Conservation (phyloP, 495 filamentous ascomycete species). For the Penicillium bialowiezense region DNA sequence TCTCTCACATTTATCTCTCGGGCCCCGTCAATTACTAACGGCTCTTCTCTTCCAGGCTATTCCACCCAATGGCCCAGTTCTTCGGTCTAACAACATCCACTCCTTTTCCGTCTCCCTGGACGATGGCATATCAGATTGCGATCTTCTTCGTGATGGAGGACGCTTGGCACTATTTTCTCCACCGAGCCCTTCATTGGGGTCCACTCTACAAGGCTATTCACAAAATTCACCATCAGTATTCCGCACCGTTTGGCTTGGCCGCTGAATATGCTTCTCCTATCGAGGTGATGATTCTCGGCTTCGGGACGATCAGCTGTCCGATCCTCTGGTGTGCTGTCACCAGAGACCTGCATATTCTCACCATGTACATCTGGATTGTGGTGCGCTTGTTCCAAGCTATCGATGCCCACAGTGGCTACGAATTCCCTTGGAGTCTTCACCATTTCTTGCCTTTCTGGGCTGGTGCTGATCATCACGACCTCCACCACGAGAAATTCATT, state of each 20-base stretch:
- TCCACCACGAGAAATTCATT: conserved; percentile 96
- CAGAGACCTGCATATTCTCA: conserved; percentile 85
- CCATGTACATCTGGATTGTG: conserved; percentile 97
- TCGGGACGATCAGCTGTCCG: conserved; percentile 82
- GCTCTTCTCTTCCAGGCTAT: conserved; percentile 58
- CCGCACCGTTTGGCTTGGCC: conserved; percentile 91
- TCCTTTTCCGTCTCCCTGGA: conserved; percentile 80
- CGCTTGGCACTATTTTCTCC: conserved; percentile 97
- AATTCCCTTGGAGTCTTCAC: conserved; percentile 95
- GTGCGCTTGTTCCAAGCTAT: conserved; percentile 95
- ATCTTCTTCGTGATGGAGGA: conserved; percentile 97
- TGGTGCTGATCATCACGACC: conserved; percentile 92
- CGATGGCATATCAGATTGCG: conserved; percentile 87
- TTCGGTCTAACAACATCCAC: conserved; percentile 85
- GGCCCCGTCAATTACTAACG: conserved; percentile 7
- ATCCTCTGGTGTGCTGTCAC: conserved; percentile 85
- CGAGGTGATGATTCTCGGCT: conserved; percentile 93
- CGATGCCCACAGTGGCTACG: conserved; percentile 94
- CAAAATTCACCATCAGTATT: conserved; percentile 99
- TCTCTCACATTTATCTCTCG: conserved; percentile 1
- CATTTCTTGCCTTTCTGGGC: conserved; percentile 99
- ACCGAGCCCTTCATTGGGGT: conserved; percentile 93
- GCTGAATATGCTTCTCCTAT: conserved; percentile 98
- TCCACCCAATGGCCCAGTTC: conserved; percentile 95
- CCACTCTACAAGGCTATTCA: conserved; percentile 92